These are phyloP conservation scores for Oryza glumipatula DNA, from an alignment of 176 grass and related monocot species.

Conservation along the genomic window DNA sequence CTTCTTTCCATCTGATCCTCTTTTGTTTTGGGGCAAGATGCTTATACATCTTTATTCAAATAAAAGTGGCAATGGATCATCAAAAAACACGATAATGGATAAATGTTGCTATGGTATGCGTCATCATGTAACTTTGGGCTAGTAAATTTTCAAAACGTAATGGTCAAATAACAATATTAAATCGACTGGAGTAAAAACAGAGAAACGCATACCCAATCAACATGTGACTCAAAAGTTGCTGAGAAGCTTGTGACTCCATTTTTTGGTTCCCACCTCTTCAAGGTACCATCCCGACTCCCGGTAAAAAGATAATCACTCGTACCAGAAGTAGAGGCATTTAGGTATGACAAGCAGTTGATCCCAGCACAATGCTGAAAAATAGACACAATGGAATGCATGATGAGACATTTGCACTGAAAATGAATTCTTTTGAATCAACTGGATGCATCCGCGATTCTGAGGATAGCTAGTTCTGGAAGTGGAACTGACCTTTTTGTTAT, in stretches of 20 bases:
- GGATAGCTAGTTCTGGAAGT: background rate
- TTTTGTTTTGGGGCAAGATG: background rate
- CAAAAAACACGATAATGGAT: conserved; percentile 23
- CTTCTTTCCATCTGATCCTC: background rate
- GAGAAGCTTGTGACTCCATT: conserved; percentile 69
- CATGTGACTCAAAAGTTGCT: conserved; percentile 95
- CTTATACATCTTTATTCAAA: conserved; percentile 5
- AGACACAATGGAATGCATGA: conserved; percentile 34
- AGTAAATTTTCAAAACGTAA: conserved; percentile 21
- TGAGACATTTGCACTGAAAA: conserved; percentile 15
- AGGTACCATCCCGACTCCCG: conserved; percentile 89
- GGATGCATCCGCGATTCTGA: background rate
- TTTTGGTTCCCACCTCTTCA: conserved; percentile 90
- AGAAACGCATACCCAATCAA: conserved; percentile 84
- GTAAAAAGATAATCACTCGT: conserved; percentile 87
- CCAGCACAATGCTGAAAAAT: conserved; percentile 90
- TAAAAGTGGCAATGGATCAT: background rate
- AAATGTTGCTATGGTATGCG: background rate
- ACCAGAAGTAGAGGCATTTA: conserved; percentile 65
- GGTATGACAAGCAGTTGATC: conserved; percentile 84
- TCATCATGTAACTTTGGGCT: background rate
- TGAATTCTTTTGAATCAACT: conserved; percentile 30
- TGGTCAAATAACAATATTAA: conserved; percentile 2
- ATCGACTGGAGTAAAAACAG: background rate
- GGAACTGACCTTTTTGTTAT: conserved; percentile 81